Base-by-base conservation (phyloP, 75 land plant genomes). In the Pinus albicaulis region DNA sequence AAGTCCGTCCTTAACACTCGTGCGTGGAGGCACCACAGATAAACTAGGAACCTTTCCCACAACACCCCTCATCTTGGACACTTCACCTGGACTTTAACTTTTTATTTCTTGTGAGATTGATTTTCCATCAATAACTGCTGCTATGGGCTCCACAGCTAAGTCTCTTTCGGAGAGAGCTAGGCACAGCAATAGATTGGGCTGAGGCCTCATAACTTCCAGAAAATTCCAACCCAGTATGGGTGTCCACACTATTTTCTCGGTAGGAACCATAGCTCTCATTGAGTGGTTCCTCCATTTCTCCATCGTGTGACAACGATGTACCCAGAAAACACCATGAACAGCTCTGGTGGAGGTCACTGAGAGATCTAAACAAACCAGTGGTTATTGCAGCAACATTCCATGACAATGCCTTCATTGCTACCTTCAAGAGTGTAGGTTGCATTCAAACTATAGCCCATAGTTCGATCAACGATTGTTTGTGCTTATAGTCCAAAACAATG, bases 171-270 rank as follows among this genome's bases (percentile, higher is more conserved):
- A n/a, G n/a, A 28, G 59, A 2, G 14, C 57, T 5, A 24, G 36
- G 4, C 36, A 23, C n/a, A 61, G 60, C 26, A 13, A 36, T n/a
- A 25, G 16, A 74, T 56, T 31, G 60, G 24, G 12, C 34, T 3
- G 60, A 61, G 13, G 10, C 4, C 26, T 11, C 75, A 60, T 56
- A 7, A 22, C 64, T 1, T 74, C 75, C 7, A 61, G 61, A 20
- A 74, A 20, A 36, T 74, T 57, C 75, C 57, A 74, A 14, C 75
- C 75, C 19, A 74, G 20, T 56, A 74, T 7, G 22, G 75, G 61
- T 11, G 75, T 14, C n/a, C 75, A 61, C 7, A 13, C 17, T 19
- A 12, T 70, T 20, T 44, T 48, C 53, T n/a, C 25, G 22, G 72
- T 3, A n/a, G 72, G 5, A n/a, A 44, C 7, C 8, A 55, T 8